These are phyloP conservation scores for Metschnikowia cubensis DNA, from an alignment of 805 yeast genomes.

Conservation along the genomic window DNA sequence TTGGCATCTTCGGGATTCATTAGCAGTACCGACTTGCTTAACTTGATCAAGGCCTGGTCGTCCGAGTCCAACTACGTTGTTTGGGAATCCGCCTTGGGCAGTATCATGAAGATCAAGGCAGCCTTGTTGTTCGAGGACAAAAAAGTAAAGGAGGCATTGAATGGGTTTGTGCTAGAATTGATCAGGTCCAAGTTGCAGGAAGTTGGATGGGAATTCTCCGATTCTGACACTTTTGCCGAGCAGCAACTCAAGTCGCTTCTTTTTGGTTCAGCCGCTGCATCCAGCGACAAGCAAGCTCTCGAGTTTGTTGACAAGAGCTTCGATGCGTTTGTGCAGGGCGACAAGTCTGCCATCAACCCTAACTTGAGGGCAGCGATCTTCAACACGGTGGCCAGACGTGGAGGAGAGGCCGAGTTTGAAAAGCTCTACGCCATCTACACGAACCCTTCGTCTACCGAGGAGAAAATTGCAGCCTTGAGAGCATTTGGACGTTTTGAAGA, in stretches of 20 bases:
- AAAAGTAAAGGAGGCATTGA: constrained; percentile 44
- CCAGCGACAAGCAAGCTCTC: constrained; percentile 45
- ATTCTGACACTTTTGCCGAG: constrained; percentile 51
- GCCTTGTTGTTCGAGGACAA: constrained; percentile 56
- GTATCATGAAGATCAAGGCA: constrained; percentile 45
- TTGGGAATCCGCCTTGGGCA: constrained; percentile 57
- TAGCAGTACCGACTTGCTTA: constrained; percentile 56
- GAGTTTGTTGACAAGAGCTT: constrained; percentile 49
- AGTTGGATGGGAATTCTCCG: constrained; percentile 63
- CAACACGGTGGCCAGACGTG: constrained; percentile 59
- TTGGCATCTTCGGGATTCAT: constrained; percentile 69
- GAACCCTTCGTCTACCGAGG: constrained; percentile 59
- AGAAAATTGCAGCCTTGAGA: constrained; percentile 65
- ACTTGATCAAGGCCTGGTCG: constrained; percentile 58
- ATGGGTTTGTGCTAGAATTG: constrained; percentile 50
- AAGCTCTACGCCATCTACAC: constrained; percentile 56
- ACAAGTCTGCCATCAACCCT: constrained; percentile 66
- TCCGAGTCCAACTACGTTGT: constrained; percentile 59
- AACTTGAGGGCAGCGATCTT: constrained; percentile 67
- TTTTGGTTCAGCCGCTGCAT: constrained; percentile 55
- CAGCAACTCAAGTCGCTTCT: constrained; percentile 66
- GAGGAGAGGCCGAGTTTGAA: constrained; percentile 61
- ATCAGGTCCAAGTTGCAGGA: constrained; percentile 49
- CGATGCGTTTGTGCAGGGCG: constrained; percentile 54
- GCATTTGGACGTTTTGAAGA: constrained; percentile 63